Evolutionary conservation across 75 land plant genomes (phyloP).

Genomic region (Pinus taeda): DNA sequence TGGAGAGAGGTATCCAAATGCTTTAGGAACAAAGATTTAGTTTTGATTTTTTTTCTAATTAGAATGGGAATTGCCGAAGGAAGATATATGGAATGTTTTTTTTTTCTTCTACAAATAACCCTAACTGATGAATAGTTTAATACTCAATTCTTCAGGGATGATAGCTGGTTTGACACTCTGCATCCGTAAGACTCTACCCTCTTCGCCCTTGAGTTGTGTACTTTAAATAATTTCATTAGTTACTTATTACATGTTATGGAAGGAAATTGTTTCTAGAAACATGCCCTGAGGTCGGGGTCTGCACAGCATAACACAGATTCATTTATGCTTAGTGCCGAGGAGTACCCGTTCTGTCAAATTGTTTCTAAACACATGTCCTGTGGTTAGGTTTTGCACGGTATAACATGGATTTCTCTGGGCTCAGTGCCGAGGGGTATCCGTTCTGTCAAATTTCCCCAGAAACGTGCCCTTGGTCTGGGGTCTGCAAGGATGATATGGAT

Average conservation of each 20-base stretch:
- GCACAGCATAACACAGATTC: too few species aligned
- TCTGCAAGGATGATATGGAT: background rate
- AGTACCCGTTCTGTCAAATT: too few species aligned
- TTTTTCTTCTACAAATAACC: background rate
- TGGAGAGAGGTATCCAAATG: background rate
- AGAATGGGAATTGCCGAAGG: background rate
- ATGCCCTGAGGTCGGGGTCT: too few species aligned
- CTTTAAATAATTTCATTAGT: too few species aligned
- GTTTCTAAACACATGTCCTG: too few species aligned
- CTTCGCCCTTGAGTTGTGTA: background rate
- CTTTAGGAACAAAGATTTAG: background rate
- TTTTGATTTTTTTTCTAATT: background rate
- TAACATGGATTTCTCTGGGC: background rate
- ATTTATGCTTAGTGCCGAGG: too few species aligned
- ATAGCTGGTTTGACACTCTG: slow-evolving; percentile 7
- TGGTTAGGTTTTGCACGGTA: too few species aligned
- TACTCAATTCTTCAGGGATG: slow-evolving; percentile 5
- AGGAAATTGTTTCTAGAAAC: too few species aligned
- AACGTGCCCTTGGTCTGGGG: too few species aligned
- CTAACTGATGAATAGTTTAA: background rate
- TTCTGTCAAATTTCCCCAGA: too few species aligned
- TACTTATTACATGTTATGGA: too few species aligned
- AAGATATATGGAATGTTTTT: background rate
- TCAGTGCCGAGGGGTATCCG: too few species aligned
- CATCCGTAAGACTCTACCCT: slow-evolving; percentile 3